Conservation (phyloP, 345 rosid genomes). For the Rhizophora mangle region DNA sequence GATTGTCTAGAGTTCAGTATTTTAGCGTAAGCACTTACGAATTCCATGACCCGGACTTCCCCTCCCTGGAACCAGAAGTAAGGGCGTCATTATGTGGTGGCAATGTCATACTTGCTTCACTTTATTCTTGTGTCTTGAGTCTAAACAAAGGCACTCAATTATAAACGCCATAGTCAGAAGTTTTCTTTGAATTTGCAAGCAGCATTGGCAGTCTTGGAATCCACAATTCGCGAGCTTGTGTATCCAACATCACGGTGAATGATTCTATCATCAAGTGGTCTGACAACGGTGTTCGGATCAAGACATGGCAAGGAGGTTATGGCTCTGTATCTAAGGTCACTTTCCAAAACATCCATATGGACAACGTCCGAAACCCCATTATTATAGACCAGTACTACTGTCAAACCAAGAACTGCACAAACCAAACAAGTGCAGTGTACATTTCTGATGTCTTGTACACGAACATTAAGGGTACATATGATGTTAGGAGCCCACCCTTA, state of each 20-base stretch:
- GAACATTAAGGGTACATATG: conserved; percentile 35
- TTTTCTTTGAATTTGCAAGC: background rate
- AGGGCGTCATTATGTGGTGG: too few species aligned
- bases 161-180: background rate
- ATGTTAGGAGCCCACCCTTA: conserved; percentile 43
- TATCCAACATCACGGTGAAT: conserved; percentile 29
- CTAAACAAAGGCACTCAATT: background rate
- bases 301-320: conserved; percentile 43
- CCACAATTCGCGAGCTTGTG: conserved; percentile 32
- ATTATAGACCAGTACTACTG: conserved; percentile 41
- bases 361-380: conserved; percentile 25
- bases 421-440: conserved; percentile 32
- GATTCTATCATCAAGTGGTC: conserved; percentile 25
- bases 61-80: too few species aligned
- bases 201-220: conserved; percentile 42
- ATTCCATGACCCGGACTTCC: too few species aligned
- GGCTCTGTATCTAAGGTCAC: conserved; percentile 27
- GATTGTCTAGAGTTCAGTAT: too few species aligned
- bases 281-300: conserved; percentile 35
- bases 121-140: background rate
- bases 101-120: background rate
- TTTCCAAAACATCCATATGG: conserved; percentile 33
- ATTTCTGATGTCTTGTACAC: conserved; percentile 26
- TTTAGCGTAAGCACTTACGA: too few species aligned
- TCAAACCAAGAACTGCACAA: conserved; percentile 21